Evolutionary conservation across 805 yeast species (phyloP), one percentile per base, ranked within the genome.

Genomic region (Wickerhamiella musiphila): DNA sequence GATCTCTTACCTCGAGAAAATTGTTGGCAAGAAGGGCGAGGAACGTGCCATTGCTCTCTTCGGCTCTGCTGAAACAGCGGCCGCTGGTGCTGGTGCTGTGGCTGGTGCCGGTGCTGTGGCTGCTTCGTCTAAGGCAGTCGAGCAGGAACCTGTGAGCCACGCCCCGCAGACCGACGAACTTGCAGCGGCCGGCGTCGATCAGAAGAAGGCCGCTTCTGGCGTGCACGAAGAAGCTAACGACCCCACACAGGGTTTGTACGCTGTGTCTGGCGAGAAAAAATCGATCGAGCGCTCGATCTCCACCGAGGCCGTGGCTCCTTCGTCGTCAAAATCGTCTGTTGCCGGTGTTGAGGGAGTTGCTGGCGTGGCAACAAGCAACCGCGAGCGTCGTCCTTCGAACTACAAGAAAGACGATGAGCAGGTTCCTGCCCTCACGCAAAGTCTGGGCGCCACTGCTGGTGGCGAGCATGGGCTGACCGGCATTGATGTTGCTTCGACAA

Each of bases 1-100:
- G 98, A 79, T 68, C 53, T 68, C 68, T 42, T 93, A 78, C 48
- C 62, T 86, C 42, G 72, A 73, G 49, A 61, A 60, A 29, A 60
- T 83, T 43, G 76, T 90, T 2, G 54, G 64, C 11, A 60, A 77
- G 36, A 60, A 73, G 14, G 71, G 81, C 2, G 56, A 63, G 18
- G 45, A 32, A 10, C 38, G 52, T 18, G 33, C 35, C 11, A 27
- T 16, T 10, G 35, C 39, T n/a, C 27, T 33, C 10, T 36, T 36
- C 13, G 36, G 36, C 16, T 7, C 15, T 6, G 29, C 15, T 27
- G 29, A 13, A 5, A 9, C 22, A 6, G 22, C 23, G 6, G 21
- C 14, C 12, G 15, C 14, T 7, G 29, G 11, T 9, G 16, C 29
- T 12, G 29, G 11, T 9, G 31, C 13, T 10, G 26, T 5, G 20